phyloP scores from a whole-genome alignment of 495 filamentous ascomycete genomes.

The Elasticomyces elasticus region DNA sequence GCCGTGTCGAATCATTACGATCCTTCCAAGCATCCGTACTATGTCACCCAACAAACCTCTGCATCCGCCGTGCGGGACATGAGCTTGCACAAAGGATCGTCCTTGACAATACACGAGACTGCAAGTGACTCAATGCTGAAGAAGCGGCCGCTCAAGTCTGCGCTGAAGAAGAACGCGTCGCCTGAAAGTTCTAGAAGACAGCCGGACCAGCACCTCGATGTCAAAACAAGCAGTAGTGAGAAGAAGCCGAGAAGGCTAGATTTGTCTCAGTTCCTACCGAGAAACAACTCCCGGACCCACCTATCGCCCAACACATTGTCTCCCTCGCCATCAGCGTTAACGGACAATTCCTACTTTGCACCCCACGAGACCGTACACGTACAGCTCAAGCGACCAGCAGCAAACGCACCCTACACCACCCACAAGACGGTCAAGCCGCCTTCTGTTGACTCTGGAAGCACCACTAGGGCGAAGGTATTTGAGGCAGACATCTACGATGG shows the following conservation, averaged over 20 bases:
- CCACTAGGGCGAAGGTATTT: constrained; percentile 21
- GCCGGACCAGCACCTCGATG: neutral
- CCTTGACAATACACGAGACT: constrained; percentile 12
- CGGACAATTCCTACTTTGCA: constrained; percentile 24
- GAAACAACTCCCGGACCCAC: neutral
- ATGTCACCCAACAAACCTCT: constrained; percentile 33
- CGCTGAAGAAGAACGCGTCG: constrained; percentile 3
- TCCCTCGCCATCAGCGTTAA: constrained; percentile 24
- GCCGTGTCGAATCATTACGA: constrained; percentile 27
- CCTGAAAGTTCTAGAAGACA: neutral
- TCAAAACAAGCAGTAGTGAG: neutral
- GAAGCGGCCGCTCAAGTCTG: constrained; percentile 7
- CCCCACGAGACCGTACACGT: constrained; percentile 14
- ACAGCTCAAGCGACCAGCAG: constrained; percentile 2
- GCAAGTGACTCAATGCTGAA: constrained; percentile 11
- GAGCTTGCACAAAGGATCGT: constrained; percentile 27
- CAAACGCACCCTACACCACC: constrained; percentile 14
- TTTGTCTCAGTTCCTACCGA: constrained; percentile 28
- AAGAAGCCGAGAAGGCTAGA: constrained; percentile 29
- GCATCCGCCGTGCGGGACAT: constrained; percentile 30
- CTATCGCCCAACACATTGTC: constrained; percentile 28
- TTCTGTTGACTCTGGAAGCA: neutral
- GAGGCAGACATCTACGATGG: constrained; percentile 29
- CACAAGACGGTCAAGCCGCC: constrained; percentile 14
- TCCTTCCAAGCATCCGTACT: constrained; percentile 23